These are phyloP conservation scores for Pilaira anomala DNA, from an alignment of 192 early-diverging fungal species.

Conservation along the genomic window DNA sequence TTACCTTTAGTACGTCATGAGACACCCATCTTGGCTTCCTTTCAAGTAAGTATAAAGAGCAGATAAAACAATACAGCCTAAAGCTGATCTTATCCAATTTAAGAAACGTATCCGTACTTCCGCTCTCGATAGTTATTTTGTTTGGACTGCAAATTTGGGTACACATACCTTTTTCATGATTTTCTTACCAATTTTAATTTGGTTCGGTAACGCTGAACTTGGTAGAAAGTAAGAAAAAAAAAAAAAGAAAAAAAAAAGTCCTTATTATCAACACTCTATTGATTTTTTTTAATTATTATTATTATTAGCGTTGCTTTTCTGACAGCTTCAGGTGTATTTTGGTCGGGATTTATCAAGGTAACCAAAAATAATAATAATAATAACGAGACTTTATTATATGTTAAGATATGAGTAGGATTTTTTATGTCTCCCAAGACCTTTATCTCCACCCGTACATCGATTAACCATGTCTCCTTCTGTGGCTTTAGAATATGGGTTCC, in stretches of 20 bases:
- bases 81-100: neutral
- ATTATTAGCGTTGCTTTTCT: conserved; percentile 25
- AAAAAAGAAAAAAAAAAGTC: neutral
- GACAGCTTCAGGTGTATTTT: conserved; percentile 55
- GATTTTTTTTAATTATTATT: too few relatives aligned
- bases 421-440: conserved; percentile 80
- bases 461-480: conserved; percentile 64
- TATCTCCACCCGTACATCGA: conserved; percentile 71
- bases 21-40: conserved; percentile 42
- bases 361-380: neutral
- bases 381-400: neutral
- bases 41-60: conserved; percentile 44
- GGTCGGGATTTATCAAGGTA: conserved; percentile 61
- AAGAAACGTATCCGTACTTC: conserved; percentile 47
- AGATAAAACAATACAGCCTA: neutral
- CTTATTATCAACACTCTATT: too few relatives aligned
- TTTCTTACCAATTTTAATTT: conserved; percentile 74
- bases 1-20: conserved; percentile 46
- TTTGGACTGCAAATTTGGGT: conserved; percentile 73
- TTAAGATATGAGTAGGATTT: too few relatives aligned
- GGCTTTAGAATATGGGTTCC: conserved; percentile 87
- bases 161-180: conserved; percentile 88
- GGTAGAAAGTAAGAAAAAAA: conserved; percentile 53
- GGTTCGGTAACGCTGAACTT: conserved; percentile 69
- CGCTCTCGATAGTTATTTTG: conserved; percentile 60